Conservation (phyloP, 2,329 filamentous ascomycete genomes). For the Trichoderma sp. region DNA sequence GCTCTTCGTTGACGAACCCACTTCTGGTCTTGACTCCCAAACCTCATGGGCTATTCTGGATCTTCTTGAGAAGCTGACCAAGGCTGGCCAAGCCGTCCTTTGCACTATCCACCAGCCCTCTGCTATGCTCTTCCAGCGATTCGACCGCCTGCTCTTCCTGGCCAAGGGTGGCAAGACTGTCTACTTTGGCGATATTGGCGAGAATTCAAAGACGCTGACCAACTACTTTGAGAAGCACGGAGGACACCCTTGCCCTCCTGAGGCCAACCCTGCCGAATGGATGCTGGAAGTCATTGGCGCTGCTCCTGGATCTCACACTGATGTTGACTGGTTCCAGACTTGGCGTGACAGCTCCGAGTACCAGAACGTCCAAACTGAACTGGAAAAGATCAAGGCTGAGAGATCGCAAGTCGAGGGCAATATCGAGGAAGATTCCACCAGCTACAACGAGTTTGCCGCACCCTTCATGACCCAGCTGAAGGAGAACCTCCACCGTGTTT, state of each 20-base stretch:
- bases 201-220: slow-evolving; percentile 64
- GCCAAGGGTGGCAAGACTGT: slow-evolving; percentile 73
- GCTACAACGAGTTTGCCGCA: slow-evolving; percentile 76
- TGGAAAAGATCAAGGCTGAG: slow-evolving; percentile 53
- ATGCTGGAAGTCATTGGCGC: slow-evolving; percentile 65
- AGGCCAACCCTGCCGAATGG: slow-evolving; percentile 79
- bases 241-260: slow-evolving; percentile 59
- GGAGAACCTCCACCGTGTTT: slow-evolving; percentile 69
- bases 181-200: slow-evolving; percentile 77
- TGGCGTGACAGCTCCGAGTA: slow-evolving; percentile 61
- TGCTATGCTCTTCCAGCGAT: slow-evolving; percentile 89
- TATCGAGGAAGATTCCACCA: slow-evolving; percentile 37
- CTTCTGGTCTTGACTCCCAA: slow-evolving; percentile 88
- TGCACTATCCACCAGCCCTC: slow-evolving; percentile 98
- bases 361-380: slow-evolving; percentile 52
- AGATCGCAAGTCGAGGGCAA: slow-evolving; percentile 31
- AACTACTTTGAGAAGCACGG: slow-evolving; percentile 75
- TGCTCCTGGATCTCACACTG: slow-evolving; percentile 59
- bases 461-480: slow-evolving; percentile 65
- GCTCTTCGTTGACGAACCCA: slow-evolving; percentile 92
- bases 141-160: slow-evolving; percentile 76
- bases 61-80: slow-evolving; percentile 83
- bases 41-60: slow-evolving; percentile 91
- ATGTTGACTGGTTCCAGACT: slow-evolving; percentile 62
- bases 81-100: slow-evolving; percentile 87